Evolutionary conservation across 768 basidiomycete species (phyloP).

Genomic region (Termitomyces heimii): DNA sequence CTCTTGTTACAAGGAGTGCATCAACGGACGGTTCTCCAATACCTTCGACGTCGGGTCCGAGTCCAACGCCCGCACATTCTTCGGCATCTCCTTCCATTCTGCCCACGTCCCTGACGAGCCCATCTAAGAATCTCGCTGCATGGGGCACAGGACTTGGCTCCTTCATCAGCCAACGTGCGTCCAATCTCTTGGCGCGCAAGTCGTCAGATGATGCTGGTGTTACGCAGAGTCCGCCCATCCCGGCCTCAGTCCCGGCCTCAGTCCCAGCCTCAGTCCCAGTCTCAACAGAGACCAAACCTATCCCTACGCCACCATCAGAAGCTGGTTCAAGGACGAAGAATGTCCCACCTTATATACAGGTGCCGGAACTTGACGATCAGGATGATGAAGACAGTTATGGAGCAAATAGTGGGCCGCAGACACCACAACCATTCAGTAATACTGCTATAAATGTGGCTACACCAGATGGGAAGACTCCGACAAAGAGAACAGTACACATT

Average conservation of each 20-base stretch:
- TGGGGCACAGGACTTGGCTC: conserved; percentile 17
- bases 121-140: conserved; percentile 12
- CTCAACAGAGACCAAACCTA: not conserved
- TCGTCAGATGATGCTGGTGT: conserved; percentile 5
- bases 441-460: conserved; percentile 6
- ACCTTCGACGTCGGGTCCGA: not conserved
- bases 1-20: conserved; percentile 7
- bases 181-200: conserved; percentile 12
- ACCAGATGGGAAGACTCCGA: not conserved
- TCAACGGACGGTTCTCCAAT: not conserved
- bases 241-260: not conserved
- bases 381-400: conserved; percentile 1
- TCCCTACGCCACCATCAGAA: conserved; percentile 2
- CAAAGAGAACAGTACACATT: not conserved
- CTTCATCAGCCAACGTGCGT: conserved; percentile 15
- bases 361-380: not conserved
- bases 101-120: conserved; percentile 7
- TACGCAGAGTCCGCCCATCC: not conserved
- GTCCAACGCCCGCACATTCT: conserved; percentile 4
- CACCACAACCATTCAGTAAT: conserved; percentile 9
- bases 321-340: conserved; percentile 2
- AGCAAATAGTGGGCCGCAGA: conserved; percentile 1
- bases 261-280: not conserved
- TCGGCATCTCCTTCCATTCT: conserved; percentile 3
- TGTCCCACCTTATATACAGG: conserved; percentile 1